Percentiles rank a stretch among this genome's conserved stretches.
Evolutionary conservation across 768 basidiomycete species (phyloP).

Genomic region (Cystobasidiopsis lactophilus): DNA sequence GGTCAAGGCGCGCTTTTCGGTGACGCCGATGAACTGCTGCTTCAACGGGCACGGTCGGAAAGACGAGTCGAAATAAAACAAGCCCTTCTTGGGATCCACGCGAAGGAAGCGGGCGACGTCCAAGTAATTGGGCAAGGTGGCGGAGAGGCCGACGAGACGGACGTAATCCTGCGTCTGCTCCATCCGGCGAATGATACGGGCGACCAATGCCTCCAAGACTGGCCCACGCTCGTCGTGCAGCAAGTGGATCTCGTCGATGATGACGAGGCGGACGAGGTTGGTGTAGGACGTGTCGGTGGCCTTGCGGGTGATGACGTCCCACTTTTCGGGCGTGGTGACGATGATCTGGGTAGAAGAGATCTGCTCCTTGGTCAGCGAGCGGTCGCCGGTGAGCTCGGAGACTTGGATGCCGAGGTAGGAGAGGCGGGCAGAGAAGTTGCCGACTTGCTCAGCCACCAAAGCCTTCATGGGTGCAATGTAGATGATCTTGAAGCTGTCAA

Average conservation of each 20-base stretch:
- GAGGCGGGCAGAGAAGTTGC: slow-evolving; percentile 68
- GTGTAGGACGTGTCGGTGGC: slow-evolving; percentile 91
- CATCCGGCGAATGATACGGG: slow-evolving; percentile 76
- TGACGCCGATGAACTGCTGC: slow-evolving; percentile 90
- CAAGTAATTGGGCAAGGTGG: slow-evolving; percentile 93
- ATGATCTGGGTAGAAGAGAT: slow-evolving; percentile 94
- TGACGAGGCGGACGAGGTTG: slow-evolving; percentile 83
- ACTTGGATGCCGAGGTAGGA: slow-evolving; percentile 52
- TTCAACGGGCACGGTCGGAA: slow-evolving; percentile 86
- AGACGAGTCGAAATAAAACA: slow-evolving; percentile 91
- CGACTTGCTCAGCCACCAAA: slow-evolving; percentile 94
- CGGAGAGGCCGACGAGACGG: slow-evolving; percentile 80
- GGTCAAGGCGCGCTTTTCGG: slow-evolving; percentile 98
- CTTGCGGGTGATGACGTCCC: slow-evolving; percentile 98
- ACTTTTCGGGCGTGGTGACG: slow-evolving; percentile 96
- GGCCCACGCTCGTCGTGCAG: slow-evolving; percentile 96
- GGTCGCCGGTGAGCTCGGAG: slow-evolving; percentile 87
- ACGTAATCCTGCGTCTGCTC: slow-evolving; percentile 85
- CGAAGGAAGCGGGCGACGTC: slow-evolving; percentile 95
- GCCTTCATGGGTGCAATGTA: slow-evolving; percentile 99
- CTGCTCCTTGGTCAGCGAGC: slow-evolving; percentile 94
- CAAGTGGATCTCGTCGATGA: slow-evolving; percentile 94
- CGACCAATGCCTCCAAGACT: slow-evolving; percentile 72
- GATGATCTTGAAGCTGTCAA: slow-evolving; percentile 82
- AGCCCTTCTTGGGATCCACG: slow-evolving; percentile 69